These are phyloP conservation scores for Usnea hakonensis DNA, from an alignment of 495 filamentous ascomycete species.

Conservation along the genomic window DNA sequence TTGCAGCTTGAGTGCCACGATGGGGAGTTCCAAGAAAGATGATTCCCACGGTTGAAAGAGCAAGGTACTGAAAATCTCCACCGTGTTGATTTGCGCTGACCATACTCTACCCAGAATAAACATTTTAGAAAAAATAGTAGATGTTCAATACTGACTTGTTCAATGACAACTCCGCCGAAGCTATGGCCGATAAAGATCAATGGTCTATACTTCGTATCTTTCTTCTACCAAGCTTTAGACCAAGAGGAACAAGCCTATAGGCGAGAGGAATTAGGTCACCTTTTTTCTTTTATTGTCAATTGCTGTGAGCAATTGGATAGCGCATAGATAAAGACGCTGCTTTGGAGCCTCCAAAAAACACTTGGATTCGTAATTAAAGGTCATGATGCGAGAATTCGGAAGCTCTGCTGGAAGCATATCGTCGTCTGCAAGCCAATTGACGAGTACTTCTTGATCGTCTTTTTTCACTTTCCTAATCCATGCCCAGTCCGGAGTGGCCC, in stretches of 20 bases:
- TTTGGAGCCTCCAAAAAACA: neutral
- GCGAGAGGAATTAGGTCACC: neutral
- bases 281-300: constrained; percentile 3
- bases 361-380: constrained; percentile 8
- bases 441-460: neutral
- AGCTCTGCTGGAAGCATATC: constrained; percentile 5
- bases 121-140: neutral
- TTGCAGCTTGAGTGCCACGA: constrained; percentile 1
- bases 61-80: neutral
- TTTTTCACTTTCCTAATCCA: constrained; percentile 1
- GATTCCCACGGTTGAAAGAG: neutral
- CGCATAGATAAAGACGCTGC: neutral
- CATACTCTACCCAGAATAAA: neutral
- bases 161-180: constrained; percentile 4
- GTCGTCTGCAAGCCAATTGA: constrained; percentile 8
- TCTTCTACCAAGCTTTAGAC: neutral
- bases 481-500: constrained; percentile 4
- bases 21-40: constrained; percentile 6
- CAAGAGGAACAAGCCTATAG: neutral
- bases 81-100: neutral
- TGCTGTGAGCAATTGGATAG: neutral
- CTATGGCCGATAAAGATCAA: constrained; percentile 6
- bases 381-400: constrained; percentile 5
- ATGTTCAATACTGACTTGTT: neutral
- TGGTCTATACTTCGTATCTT: constrained; percentile 1